A percentile compares a stretch with the other conserved stretches of the same genome.
These are phyloP conservation scores for Coffea humblotiana DNA, from an alignment of 305 asterid genomes.

Conservation along the genomic window DNA sequence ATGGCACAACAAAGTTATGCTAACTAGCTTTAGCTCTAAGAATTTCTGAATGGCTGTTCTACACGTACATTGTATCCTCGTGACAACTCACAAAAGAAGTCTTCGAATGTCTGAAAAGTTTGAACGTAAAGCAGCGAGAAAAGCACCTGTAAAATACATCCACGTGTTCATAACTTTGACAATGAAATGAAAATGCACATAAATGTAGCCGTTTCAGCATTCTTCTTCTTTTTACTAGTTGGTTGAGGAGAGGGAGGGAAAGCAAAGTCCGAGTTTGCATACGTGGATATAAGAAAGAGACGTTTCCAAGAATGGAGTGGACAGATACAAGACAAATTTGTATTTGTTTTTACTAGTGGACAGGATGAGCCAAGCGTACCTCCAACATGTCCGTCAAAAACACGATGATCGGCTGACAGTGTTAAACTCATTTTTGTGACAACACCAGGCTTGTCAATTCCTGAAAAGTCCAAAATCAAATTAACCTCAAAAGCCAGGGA, in stretches of 20 bases:
- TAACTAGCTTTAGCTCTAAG: conserved; percentile 13
- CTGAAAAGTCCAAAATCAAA: conserved; percentile 42
- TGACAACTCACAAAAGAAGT: conserved; percentile 54
- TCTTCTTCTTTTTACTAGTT: background rate
- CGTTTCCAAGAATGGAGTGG: background rate
- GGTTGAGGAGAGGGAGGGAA: background rate
- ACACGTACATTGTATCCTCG: background rate
- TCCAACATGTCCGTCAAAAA: conserved; percentile 95
- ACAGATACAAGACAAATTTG: background rate
- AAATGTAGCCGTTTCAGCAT: background rate
- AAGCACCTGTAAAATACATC: conserved; percentile 56
- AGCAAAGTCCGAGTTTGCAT: background rate
- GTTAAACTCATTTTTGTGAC: conserved; percentile 83
- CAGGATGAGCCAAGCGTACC: conserved; percentile 38
- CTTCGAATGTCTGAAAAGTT: conserved; percentile 76
- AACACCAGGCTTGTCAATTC: conserved; percentile 72
- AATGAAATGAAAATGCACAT: background rate
- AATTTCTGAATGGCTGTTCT: conserved; percentile 10
- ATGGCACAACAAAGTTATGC: conserved; percentile 32
- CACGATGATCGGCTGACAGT: conserved; percentile 93
- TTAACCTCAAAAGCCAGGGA: conserved; percentile 4
- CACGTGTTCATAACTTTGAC: background rate
- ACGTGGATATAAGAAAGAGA: background rate
- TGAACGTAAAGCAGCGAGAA: conserved; percentile 58
- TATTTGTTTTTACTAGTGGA: background rate